A percentile compares a stretch with the other conserved stretches of the same genome.
Conservation (phyloP, 2,329 filamentous ascomycete species). For the Trichoderma polysporum region DNA sequence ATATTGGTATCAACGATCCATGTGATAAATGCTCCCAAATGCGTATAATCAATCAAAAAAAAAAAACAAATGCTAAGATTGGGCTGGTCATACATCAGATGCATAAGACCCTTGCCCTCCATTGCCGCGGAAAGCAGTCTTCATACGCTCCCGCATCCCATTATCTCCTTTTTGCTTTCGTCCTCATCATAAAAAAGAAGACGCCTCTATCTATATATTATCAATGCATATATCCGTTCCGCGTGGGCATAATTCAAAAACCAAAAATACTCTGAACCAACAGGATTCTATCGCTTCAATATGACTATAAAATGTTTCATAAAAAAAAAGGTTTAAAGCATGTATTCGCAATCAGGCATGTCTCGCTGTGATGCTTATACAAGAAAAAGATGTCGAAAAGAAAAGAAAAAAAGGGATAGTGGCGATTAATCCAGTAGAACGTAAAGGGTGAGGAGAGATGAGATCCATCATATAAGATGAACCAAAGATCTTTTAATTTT, state of each 20-base stretch:
- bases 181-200: not conserved
- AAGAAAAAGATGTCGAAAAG: not conserved
- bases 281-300: slow-evolving; percentile 2
- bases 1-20: slow-evolving; percentile 11
- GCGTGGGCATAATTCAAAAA: not conserved
- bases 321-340: not conserved
- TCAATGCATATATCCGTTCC: slow-evolving; percentile 4
- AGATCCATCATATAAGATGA: not conserved
- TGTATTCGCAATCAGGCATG: not conserved
- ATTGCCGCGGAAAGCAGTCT: not conserved
- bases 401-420: not conserved
- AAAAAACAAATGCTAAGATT: slow-evolving; percentile 1
- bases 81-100: not conserved
- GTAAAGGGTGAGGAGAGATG: not conserved
- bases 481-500: not conserved
- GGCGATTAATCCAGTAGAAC: not conserved
- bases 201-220: slow-evolving; percentile 1
- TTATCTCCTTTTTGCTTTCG: slow-evolving; percentile 1
- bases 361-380: not conserved
- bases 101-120: not conserved
- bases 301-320: not conserved
- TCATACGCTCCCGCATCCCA: slow-evolving; percentile 1
- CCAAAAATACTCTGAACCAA: not conserved
- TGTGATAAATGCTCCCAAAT: not conserved
- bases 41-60: not conserved